Evolutionary conservation across 768 basidiomycete species (phyloP), one percentile per base, ranked within the genome.

Genomic region (Suillus tomentosus): DNA sequence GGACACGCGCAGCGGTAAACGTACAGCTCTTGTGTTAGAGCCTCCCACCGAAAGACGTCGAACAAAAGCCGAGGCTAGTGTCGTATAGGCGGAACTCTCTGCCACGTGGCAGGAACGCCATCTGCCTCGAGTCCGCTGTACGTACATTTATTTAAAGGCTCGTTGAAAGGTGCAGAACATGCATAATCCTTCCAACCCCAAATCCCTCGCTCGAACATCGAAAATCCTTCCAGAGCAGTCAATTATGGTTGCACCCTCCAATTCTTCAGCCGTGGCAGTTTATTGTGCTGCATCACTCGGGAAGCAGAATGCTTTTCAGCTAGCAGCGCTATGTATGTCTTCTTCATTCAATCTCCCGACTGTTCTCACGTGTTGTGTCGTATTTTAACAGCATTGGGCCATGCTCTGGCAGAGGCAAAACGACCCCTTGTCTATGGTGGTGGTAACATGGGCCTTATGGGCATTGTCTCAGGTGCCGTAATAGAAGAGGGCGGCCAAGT

Each of bases 351-450:
- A 66, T 64, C 42, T 65, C 5, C n/a, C 14, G 22, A n/a, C 58
- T 48, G 60, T 64, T 62, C 43, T 62, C 61, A 27, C 50, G 39
- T 34, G 31, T 60, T 40, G 47, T 3, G 13, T 61, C 58, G 22
- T 62, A 27, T 60, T 31, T 47, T 43, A 22, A 51, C 65, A 91
- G 92, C 93, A 24, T 70, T 97, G 14, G 95, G 92, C 45, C 75
- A 79, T 53, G 92, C 94, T 0, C 77, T 96, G 34, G 92, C 87
- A 3, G 74, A 75, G 9, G 76, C 82, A 17, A 78, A 82, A 0
- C 80, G 88, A 3, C 84, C 87, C 4, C 81, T 97, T 15, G 84
- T 98, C 3, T 98, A 97, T 72, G 95, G 95, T 2, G 95, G 95
- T 8, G 95, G 94, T 0, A 80, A 82, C 22, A 80, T 81, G 50